Evolutionary conservation across 2,329 filamentous ascomycete species (phyloP), one percentile per base, ranked within the genome.

Genomic region (Cladorrhinum sp.): DNA sequence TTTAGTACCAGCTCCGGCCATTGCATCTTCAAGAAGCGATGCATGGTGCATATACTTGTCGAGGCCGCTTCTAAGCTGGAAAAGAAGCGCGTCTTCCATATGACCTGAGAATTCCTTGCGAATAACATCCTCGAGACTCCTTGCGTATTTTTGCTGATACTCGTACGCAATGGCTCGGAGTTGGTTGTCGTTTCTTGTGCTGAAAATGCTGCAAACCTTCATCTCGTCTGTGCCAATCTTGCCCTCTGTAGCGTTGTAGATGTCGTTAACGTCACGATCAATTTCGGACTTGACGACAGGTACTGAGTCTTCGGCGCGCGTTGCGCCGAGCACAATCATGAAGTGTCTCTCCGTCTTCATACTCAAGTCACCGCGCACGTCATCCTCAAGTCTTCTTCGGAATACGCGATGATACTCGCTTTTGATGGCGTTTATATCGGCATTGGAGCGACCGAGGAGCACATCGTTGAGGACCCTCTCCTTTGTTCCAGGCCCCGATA

Each of bases 1-100:
- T 74, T 95, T 93, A 10, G 95, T 98, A 2, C 93, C 93, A 65
- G 89, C 69, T 0, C 93, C 95, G 1, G 85, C 83, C 93, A 98
- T 98, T 16, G 89, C 81, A 13, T 90, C 89, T 72, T 97, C 92
- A n/a, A 98, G 81, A 3, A 91, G 79, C 22, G 83, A 78, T 0
- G 93, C 95, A 68, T 96, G 93, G 65, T 92, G 88, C 81, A 91
- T 89, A 61, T 91, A 91, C 66, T 89, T 91, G 75, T 97, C 92
- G 5, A 84, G 78, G 2, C 90, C 93, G 12, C 88, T 81, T 10
- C 83, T 83, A n/a, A 97, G 78, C 73, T 96, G 92, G 72, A 86
- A 87, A 24, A 95, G 76, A 0, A 98, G 82, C 0, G 92, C 92
- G 16, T 91, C 85, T 72, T 93, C 81, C 92, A 98, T 97, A 72